Evolutionary conservation across 2,329 filamentous ascomycete species (phyloP).

Genomic region (Stachybotrys echinatus): DNA sequence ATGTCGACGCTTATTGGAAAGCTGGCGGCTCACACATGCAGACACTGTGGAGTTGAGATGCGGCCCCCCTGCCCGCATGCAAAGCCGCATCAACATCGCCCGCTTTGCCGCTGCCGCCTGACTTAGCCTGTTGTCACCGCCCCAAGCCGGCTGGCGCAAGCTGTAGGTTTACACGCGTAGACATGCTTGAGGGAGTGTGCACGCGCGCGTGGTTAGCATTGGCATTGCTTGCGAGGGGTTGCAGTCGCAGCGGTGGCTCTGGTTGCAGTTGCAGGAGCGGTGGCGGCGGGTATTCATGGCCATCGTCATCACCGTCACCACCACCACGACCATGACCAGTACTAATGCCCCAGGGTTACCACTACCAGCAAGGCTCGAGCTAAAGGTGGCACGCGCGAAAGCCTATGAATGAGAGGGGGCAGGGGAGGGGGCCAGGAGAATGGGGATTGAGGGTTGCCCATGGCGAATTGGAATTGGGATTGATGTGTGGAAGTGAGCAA

Average conservation of each 20-base stretch:
- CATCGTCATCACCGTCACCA: too few relatives aligned
- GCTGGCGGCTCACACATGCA: neutral
- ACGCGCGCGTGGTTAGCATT: too few relatives aligned
- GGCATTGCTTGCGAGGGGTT: too few relatives aligned
- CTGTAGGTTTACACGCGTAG: too few relatives aligned
- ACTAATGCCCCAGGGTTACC: neutral
- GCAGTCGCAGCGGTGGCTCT: too few relatives aligned
- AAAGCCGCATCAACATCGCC: neutral
- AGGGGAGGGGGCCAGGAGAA: constrained; percentile 1
- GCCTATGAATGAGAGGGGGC: neutral
- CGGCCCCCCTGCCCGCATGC: neutral
- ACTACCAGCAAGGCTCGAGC: too few relatives aligned
- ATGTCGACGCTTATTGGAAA: neutral
- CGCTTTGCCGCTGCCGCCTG: neutral
- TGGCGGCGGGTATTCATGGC: neutral
- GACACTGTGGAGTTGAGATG: neutral
- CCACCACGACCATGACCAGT: neutral
- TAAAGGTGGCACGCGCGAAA: too few relatives aligned
- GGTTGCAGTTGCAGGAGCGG: neutral
- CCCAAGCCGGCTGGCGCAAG: too few relatives aligned
- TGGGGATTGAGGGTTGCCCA: constrained; percentile 1
- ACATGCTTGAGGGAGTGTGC: too few relatives aligned
- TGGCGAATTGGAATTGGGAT: neutral
- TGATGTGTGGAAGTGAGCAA: neutral
- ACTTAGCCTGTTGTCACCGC: too few relatives aligned